These are phyloP conservation scores for Panaeolus papilionaceus DNA, from an alignment of 768 basidiomycete genomes.

Conservation along the genomic window DNA sequence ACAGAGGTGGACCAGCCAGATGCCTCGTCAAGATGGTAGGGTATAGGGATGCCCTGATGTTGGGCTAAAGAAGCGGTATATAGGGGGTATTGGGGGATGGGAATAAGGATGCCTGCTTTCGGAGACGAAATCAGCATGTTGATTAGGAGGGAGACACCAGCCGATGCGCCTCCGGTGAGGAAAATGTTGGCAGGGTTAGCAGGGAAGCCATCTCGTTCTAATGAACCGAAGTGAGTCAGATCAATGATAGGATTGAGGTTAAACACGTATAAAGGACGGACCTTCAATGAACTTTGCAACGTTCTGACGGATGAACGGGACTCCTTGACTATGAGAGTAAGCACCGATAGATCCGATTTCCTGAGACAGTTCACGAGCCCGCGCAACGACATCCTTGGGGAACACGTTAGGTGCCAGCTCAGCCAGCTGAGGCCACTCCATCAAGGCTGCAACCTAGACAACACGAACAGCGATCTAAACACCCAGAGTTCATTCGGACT, in stretches of 20 bases:
- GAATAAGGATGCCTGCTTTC: constrained; percentile 84
- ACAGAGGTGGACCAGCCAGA: constrained; percentile 85
- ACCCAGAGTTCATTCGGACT: constrained; percentile 7
- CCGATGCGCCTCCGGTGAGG: constrained; percentile 93
- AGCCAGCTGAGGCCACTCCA: constrained; percentile 89
- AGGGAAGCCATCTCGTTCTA: constrained; percentile 91
- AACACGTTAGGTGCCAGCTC: constrained; percentile 79
- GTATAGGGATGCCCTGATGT: constrained; percentile 77
- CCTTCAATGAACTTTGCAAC: constrained; percentile 92
- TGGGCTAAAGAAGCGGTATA: constrained; percentile 96
- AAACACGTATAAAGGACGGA: constrained; percentile 39
- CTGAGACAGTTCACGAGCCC: constrained; percentile 78
- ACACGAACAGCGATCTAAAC: not conserved
- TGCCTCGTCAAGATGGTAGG: constrained; percentile 89
- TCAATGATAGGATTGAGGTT: constrained; percentile 12
- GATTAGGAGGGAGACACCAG: constrained; percentile 89
- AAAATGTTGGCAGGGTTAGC: constrained; percentile 87
- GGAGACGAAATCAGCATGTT: constrained; percentile 76
- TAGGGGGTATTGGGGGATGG: constrained; percentile 97
- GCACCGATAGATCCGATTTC: constrained; percentile 95
- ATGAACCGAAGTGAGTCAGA: constrained; percentile 8
- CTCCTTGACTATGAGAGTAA: constrained; percentile 95
- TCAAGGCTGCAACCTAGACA: constrained; percentile 81
- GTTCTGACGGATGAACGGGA: constrained; percentile 84
- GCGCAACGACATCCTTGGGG: constrained; percentile 83